Evolutionary conservation across 768 basidiomycete species (phyloP).

Genomic region (Vararia minispora): DNA sequence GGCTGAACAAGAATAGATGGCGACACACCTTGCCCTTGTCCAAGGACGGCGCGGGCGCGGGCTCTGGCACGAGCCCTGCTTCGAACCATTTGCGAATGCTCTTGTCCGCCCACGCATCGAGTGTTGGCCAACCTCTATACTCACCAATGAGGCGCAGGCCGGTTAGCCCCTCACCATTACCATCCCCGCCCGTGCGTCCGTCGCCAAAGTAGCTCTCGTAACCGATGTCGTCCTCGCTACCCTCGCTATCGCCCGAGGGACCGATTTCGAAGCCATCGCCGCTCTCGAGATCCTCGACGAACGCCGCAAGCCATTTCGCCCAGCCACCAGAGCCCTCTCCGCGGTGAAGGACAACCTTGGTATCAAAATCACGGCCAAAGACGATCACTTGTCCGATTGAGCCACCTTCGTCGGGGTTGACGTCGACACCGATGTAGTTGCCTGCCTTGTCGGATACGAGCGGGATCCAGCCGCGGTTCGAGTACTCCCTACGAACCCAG

Average conservation of each 20-base stretch:
- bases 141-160: constrained; percentile 70
- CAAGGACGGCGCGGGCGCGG: constrained; percentile 21
- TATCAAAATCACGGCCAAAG: constrained; percentile 98
- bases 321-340: constrained; percentile 89
- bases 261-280: constrained; percentile 86
- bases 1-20: not conserved
- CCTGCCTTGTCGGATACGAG: constrained; percentile 88
- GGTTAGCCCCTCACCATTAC: constrained; percentile 68
- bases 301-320: constrained; percentile 87
- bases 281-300: constrained; percentile 85
- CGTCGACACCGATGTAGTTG: constrained; percentile 93
- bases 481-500: constrained; percentile 86
- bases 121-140: constrained; percentile 84
- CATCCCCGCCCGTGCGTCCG: constrained; percentile 64
- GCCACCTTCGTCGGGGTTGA: constrained; percentile 75
- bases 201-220: constrained; percentile 85
- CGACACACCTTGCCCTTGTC: constrained; percentile 41
- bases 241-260: constrained; percentile 40
- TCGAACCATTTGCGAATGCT: constrained; percentile 83
- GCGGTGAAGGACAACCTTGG: constrained; percentile 89
- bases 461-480: constrained; percentile 93
- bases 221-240: constrained; percentile 74
- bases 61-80: constrained; percentile 52
- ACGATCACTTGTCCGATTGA: constrained; percentile 88
- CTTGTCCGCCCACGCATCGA: constrained; percentile 90